Evolutionary conservation across 306 rosid species (phyloP).

Genomic region (Inga leiocalycina): DNA sequence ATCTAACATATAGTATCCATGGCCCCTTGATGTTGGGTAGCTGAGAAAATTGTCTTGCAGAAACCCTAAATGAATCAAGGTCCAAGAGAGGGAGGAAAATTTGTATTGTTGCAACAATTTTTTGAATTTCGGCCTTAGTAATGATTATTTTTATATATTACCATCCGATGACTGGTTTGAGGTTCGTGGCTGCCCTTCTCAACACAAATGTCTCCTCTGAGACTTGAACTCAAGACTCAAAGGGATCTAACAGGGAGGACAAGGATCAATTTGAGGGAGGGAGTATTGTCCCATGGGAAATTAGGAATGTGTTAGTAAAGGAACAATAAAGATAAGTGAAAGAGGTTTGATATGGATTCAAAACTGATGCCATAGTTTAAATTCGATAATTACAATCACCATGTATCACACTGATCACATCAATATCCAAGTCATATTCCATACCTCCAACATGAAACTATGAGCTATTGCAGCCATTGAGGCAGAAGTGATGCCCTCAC

Average conservation of each 20-base stretch:
- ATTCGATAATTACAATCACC: background rate
- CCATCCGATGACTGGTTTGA: too few species aligned
- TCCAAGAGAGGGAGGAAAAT: background rate
- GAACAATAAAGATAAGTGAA: background rate
- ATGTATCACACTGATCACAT: background rate
- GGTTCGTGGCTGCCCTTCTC: too few species aligned
- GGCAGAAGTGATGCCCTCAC: conserved; percentile 98
- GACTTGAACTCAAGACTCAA: too few species aligned
- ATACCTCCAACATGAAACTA: conserved; percentile 81
- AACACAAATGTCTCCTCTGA: too few species aligned
- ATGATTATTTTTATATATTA: background rate
- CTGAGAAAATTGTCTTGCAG: background rate
- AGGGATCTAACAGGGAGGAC: background rate
- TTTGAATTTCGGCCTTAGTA: background rate
- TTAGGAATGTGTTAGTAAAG: background rate
- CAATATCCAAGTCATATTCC: conserved; percentile 30
- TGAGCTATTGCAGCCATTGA: conserved; percentile 87
- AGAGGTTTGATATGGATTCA: background rate
- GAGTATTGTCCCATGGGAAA: background rate
- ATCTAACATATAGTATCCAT: background rate
- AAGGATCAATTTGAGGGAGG: background rate
- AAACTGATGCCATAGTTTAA: background rate
- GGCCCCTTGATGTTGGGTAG: background rate
- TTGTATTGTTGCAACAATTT: background rate
- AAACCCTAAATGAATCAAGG: background rate